These are phyloP conservation scores for Cladophialophora psammophila DNA, from an alignment of 2,329 filamentous ascomycete species.

Conservation along the genomic window DNA sequence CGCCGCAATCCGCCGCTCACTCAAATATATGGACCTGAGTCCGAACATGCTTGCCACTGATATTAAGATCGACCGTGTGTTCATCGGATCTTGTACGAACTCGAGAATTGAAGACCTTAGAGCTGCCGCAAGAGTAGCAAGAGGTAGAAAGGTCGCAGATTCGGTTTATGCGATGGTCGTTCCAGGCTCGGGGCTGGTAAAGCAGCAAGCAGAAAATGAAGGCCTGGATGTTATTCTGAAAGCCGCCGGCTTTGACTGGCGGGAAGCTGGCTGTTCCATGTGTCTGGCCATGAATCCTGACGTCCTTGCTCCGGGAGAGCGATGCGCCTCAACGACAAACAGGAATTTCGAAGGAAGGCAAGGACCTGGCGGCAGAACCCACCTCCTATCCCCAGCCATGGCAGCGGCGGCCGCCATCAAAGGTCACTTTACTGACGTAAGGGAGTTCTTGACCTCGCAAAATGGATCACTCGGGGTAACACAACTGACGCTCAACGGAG, in stretches of 20 bases:
- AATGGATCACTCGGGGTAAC: constrained; percentile 63
- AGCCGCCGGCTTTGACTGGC: constrained; percentile 95
- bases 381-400: constrained; percentile 96
- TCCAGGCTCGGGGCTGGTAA: constrained; percentile 91
- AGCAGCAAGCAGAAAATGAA: constrained; percentile 87
- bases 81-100: constrained; percentile 97
- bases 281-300: constrained; percentile 99
- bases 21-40: constrained; percentile 94
- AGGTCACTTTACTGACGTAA: constrained; percentile 89
- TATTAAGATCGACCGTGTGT: constrained; percentile 89
- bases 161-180: constrained; percentile 97
- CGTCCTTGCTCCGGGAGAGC: constrained; percentile 87
- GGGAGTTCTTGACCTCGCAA: constrained; percentile 70
- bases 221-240: constrained; percentile 90
- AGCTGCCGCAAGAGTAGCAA: constrained; percentile 81
- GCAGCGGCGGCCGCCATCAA: constrained; percentile 87
- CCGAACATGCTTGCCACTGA: constrained; percentile 89
- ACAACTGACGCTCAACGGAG: constrained; percentile 62
- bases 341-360: constrained; percentile 97
- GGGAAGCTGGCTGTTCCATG: constrained; percentile 98
- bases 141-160: constrained; percentile 81
- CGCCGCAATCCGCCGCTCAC: constrained; percentile 75
- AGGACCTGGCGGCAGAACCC: constrained; percentile 86
- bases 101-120: constrained; percentile 94
- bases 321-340: constrained; percentile 94